Percentiles rank a stretch among this genome's conserved stretches.
These are phyloP conservation scores for Entelexis sorbosivorans DNA, from an alignment of 1,139 yeast genomes.

Conservation along the genomic window DNA sequence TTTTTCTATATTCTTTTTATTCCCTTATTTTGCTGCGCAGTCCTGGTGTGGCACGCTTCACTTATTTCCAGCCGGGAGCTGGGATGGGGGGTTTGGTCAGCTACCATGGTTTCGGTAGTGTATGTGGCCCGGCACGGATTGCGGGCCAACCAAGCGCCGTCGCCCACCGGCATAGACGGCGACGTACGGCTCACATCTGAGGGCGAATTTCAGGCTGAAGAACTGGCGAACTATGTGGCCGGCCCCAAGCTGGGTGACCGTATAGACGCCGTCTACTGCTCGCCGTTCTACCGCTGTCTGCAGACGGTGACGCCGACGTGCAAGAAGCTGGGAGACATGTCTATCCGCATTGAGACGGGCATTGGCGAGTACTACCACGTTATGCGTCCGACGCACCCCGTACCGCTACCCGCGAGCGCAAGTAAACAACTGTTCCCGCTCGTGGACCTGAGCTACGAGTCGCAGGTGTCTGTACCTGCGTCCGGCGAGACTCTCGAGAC, in stretches of 20 bases:
- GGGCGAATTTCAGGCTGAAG: slow-evolving; percentile 70
- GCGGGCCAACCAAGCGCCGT: slow-evolving; percentile 67
- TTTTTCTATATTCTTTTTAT: not conserved
- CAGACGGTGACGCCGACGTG: slow-evolving; percentile 72
- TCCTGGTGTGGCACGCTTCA: too few species aligned
- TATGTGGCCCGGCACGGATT: slow-evolving; percentile 49
- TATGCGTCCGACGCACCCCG: slow-evolving; percentile 29
- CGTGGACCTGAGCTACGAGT: slow-evolving; percentile 34
- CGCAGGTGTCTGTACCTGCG: slow-evolving; percentile 44
- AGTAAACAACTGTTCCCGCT: slow-evolving; percentile 48
- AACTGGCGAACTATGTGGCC: slow-evolving; percentile 44
- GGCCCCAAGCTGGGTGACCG: slow-evolving; percentile 27
- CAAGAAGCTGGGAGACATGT: slow-evolving; percentile 38
- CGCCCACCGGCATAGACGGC: slow-evolving; percentile 72
- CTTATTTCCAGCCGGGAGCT: too few species aligned
- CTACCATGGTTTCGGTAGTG: slow-evolving; percentile 19
- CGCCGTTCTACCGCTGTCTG: slow-evolving; percentile 85
- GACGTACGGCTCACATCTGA: slow-evolving; percentile 73
- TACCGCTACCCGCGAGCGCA: slow-evolving; percentile 41
- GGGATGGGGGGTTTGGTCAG: slow-evolving; percentile 1
- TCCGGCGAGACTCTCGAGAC: slow-evolving; percentile 59
- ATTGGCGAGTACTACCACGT: slow-evolving; percentile 38
- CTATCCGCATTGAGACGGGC: slow-evolving; percentile 59
- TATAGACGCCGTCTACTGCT: slow-evolving; percentile 55
- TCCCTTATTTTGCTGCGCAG: too few species aligned